Conservation (phyloP, 2,329 filamentous ascomycete species). For the Penicillium hesseltinei region DNA sequence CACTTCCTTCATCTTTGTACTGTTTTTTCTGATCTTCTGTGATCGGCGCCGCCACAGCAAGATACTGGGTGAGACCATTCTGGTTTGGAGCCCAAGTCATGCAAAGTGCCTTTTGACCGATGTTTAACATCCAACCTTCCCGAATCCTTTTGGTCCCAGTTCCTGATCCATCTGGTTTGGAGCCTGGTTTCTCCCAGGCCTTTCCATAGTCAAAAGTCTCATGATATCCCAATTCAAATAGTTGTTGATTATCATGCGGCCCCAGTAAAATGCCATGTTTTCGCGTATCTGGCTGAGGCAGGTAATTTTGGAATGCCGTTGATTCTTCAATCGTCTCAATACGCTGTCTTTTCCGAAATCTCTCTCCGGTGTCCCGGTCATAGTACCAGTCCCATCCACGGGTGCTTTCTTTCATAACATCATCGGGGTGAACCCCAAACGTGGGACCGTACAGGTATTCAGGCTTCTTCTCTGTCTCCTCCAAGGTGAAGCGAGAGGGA, state of each 20-base stretch:
- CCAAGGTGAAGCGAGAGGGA: constrained; percentile 46
- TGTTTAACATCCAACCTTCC: constrained; percentile 56
- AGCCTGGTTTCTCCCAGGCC: constrained; percentile 38
- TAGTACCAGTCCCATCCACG: constrained; percentile 56
- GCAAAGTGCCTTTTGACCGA: constrained; percentile 55
- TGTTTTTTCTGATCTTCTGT: constrained; percentile 37
- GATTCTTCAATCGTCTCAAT: constrained; percentile 34
- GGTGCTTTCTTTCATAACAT: constrained; percentile 46
- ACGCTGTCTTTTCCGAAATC: constrained; percentile 46
- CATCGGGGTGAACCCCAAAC: constrained; percentile 44
- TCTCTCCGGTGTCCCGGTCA: constrained; percentile 38
- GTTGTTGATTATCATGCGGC: constrained; percentile 44
- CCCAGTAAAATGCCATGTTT: constrained; percentile 53
- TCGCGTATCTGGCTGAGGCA: constrained; percentile 33
- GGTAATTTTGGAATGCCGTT: constrained; percentile 42
- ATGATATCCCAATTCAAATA: constrained; percentile 44
- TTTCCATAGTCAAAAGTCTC: constrained; percentile 47
- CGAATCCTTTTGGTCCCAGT: constrained; percentile 28
- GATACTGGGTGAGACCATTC: constrained; percentile 52
- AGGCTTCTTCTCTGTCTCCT: constrained; percentile 26
- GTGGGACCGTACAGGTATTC: constrained; percentile 43
- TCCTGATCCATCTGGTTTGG: constrained; percentile 6
- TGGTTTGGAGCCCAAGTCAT: constrained; percentile 49
- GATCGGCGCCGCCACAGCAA: constrained; percentile 51
- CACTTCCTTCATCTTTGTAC: constrained; percentile 30